phyloP scores from a whole-genome alignment of 192 early-diverging fungal genomes.

The Rhizophagus clarus region DNA sequence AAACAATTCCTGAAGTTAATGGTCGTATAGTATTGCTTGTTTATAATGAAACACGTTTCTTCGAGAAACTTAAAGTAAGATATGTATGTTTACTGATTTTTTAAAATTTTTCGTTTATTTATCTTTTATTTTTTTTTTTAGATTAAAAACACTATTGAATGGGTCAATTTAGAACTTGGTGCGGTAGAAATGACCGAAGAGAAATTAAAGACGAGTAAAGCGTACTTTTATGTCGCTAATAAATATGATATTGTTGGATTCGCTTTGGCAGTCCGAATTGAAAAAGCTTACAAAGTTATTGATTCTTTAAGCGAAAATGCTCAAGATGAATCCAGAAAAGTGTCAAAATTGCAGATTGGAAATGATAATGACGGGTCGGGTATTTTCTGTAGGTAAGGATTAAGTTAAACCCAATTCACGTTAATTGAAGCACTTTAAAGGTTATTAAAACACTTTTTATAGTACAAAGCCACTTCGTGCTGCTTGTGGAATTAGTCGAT shows the following conservation, averaged over 20 bases:
- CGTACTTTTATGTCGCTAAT: constrained; percentile 46
- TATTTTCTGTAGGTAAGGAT: not conserved
- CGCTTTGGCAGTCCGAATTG: constrained; percentile 44
- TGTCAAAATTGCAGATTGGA: constrained; percentile 16
- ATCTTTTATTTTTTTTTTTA: constrained; percentile 17
- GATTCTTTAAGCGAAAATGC: not conserved
- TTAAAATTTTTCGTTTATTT: not conserved
- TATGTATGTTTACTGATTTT: not conserved
- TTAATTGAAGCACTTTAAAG: not conserved
- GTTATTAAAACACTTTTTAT: not conserved
- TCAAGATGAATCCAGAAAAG: not conserved
- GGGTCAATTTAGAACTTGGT: constrained; percentile 43
- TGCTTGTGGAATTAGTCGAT: constrained; percentile 51
- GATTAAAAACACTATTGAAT: constrained; percentile 41
- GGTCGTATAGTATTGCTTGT: constrained; percentile 39
- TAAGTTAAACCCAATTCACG: not conserved
- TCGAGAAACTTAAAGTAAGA: constrained; percentile 45
- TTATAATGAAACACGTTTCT: constrained; percentile 35
- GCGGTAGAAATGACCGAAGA: constrained; percentile 43
- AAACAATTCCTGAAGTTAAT: constrained; percentile 18
- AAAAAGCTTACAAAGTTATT: constrained; percentile 40
- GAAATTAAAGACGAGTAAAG: constrained; percentile 40
- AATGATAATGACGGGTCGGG: constrained; percentile 39
- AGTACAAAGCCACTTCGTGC: constrained; percentile 40
- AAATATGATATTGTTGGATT: constrained; percentile 50